A percentile compares a stretch with the other conserved stretches of the same genome.
These are phyloP conservation scores for Tolypocladium ovalisporum DNA, from an alignment of 2,329 filamentous ascomycete genomes.

Conservation along the genomic window DNA sequence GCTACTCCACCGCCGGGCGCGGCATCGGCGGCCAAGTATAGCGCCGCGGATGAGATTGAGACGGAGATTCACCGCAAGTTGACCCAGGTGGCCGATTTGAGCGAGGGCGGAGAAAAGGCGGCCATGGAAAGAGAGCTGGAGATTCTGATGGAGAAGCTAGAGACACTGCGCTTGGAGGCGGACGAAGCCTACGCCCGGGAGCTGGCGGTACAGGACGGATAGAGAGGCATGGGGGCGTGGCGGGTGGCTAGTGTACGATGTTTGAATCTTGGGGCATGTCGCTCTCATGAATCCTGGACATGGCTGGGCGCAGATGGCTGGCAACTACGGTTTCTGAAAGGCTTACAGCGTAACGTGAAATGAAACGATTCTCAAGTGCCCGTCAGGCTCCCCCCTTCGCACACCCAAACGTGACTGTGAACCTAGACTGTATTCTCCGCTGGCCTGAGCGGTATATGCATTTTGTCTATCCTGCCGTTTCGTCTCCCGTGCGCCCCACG, in stretches of 20 bases:
- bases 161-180: slow-evolving; percentile 28
- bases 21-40: slow-evolving; percentile 24
- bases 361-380: not conserved
- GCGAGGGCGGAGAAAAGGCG: slow-evolving; percentile 9
- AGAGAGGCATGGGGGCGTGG: not conserved
- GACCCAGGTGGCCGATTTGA: slow-evolving; percentile 12
- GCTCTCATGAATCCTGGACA: not conserved
- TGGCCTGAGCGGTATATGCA: not conserved
- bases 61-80: slow-evolving; percentile 20
- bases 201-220: slow-evolving; percentile 15
- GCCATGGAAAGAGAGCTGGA: slow-evolving; percentile 24
- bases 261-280: not conserved
- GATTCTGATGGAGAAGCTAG: slow-evolving; percentile 24
- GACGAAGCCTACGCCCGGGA: slow-evolving; percentile 36
- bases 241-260: not conserved
- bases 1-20: slow-evolving; percentile 9
- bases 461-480: not conserved
- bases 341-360: not conserved
- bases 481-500: not conserved
- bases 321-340: not conserved
- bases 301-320: not conserved
- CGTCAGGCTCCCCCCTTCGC: no score
- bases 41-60: slow-evolving; percentile 21
- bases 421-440: not conserved
- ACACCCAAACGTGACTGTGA: not conserved